A percentile compares a stretch with the other conserved stretches of the same genome.
Conservation (phyloP, 192 early-diverging fungal genomes). For the Entomortierella parvispora region DNA sequence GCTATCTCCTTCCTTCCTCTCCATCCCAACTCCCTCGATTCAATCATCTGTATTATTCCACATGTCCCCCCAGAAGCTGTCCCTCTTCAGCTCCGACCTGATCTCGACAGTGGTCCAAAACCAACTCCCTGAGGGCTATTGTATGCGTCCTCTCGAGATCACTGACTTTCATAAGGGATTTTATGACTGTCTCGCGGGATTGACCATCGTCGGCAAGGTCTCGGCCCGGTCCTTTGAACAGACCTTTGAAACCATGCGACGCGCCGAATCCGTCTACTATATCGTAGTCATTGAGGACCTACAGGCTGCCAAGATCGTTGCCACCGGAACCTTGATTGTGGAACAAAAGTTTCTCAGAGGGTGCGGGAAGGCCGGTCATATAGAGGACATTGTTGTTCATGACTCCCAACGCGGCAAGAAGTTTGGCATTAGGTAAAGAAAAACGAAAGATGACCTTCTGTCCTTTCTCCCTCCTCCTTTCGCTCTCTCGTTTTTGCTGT, state of each 20-base stretch:
- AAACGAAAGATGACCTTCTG: too few relatives aligned
- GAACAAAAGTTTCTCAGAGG: constrained; percentile 92
- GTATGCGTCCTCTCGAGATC: constrained; percentile 78
- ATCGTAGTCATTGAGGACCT: constrained; percentile 88
- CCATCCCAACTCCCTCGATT: background rate
- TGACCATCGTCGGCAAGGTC: constrained; percentile 83
- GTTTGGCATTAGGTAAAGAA: constrained; percentile 63
- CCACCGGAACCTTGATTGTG: constrained; percentile 85
- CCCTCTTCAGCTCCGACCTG: constrained; percentile 55
- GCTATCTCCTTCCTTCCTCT: background rate
- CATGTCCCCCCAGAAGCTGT: constrained; percentile 15
- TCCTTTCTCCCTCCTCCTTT: too few relatives aligned
- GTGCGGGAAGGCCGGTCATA: constrained; percentile 88
- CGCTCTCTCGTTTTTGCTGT: background rate
- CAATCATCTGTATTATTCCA: too few relatives aligned
- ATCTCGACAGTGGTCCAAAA: constrained; percentile 74
- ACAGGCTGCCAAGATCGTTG: constrained; percentile 71
- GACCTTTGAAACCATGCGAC: constrained; percentile 80
- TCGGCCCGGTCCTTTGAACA: constrained; percentile 67
- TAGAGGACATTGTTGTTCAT: constrained; percentile 90
- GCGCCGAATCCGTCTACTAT: constrained; percentile 70
- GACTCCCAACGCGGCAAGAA: constrained; percentile 77
- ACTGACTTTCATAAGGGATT: constrained; percentile 85
- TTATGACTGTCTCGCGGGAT: constrained; percentile 73
- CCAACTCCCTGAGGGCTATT: constrained; percentile 72